Conservation (phyloP, 306 rosid genomes). For the Coriaria nepalensis region DNA sequence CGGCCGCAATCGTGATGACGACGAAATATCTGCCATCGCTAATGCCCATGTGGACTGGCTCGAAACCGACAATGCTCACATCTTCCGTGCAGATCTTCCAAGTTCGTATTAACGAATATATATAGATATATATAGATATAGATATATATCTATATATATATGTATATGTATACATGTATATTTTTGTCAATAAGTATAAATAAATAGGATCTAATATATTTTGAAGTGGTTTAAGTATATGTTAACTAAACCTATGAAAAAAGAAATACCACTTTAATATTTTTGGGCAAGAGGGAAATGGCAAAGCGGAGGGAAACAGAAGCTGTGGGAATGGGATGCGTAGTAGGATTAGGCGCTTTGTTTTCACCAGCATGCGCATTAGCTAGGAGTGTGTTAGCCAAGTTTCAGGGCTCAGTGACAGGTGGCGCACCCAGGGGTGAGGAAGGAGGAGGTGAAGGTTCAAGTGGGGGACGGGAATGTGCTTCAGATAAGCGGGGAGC, state of each 20-base stretch:
- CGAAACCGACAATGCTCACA: slow-evolving; percentile 17
- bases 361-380: slow-evolving; percentile 27
- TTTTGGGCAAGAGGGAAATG: no score
- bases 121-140: no score
- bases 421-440: slow-evolving; percentile 12
- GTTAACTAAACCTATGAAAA: no score
- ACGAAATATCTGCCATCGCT: slow-evolving; percentile 12
- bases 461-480: slow-evolving; percentile 23
- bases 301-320: slow-evolving; percentile 13
- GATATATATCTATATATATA: no score
- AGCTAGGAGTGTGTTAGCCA: slow-evolving; percentile 14
- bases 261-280: no score
- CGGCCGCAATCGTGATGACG: no score
- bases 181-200: no score
- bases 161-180: no score
- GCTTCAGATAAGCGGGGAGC: slow-evolving; percentile 28
- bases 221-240: no score
- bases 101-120: not conserved
- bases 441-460: slow-evolving; percentile 29
- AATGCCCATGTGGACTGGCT: slow-evolving; percentile 22
- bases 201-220: no score
- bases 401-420: slow-evolving; percentile 9
- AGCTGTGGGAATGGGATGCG: slow-evolving; percentile 21
- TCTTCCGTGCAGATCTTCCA: slow-evolving; percentile 23
- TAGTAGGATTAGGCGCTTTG: slow-evolving; percentile 23